phyloP scores from a whole-genome alignment of 2,329 filamentous ascomycete species.

The Xylaria sp. region DNA sequence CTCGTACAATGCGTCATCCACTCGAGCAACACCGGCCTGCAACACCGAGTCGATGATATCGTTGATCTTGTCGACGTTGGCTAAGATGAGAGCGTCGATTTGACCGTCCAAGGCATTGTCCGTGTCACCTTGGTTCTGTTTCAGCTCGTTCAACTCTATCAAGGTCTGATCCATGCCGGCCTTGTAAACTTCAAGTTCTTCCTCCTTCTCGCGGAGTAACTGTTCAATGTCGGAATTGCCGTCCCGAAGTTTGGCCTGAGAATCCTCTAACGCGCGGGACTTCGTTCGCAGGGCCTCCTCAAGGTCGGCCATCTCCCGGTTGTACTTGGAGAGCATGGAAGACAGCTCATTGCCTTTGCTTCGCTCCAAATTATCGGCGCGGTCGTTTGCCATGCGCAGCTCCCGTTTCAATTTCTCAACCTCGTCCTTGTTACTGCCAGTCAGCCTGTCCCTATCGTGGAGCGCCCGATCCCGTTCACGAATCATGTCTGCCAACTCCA shows the following conservation, averaged over 20 bases:
- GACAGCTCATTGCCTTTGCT: slow-evolving; percentile 95
- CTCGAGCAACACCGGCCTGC: slow-evolving; percentile 87
- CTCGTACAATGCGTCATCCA: slow-evolving; percentile 96
- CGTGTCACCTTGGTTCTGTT: slow-evolving; percentile 71
- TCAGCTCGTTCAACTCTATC: slow-evolving; percentile 88
- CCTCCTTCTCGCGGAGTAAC: slow-evolving; percentile 88
- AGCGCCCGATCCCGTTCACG: slow-evolving; percentile 90
- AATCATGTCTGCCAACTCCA: slow-evolving; percentile 99
- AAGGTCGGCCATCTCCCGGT: slow-evolving; percentile 94
- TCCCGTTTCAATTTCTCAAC: slow-evolving; percentile 93
- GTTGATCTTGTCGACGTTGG: slow-evolving; percentile 90
- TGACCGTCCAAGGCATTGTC: slow-evolving; percentile 85
- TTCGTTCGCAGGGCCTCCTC: slow-evolving; percentile 91
- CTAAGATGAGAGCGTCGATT: slow-evolving; percentile 84
- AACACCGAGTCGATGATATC: slow-evolving; percentile 97
- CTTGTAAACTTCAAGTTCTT: slow-evolving; percentile 97
- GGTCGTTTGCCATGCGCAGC: slow-evolving; percentile 86
- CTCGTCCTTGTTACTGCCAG: slow-evolving; percentile 87
- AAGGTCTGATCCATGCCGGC: slow-evolving; percentile 96
- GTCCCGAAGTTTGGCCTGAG: slow-evolving; percentile 75
- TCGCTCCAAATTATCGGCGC: slow-evolving; percentile 87
- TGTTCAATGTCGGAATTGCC: slow-evolving; percentile 85
- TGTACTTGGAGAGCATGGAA: slow-evolving; percentile 92
- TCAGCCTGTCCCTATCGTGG: slow-evolving; percentile 88
- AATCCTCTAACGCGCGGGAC: slow-evolving; percentile 82